These are phyloP conservation scores for Amanita polypyramis DNA, from an alignment of 768 basidiomycete genomes.

Conservation along the genomic window DNA sequence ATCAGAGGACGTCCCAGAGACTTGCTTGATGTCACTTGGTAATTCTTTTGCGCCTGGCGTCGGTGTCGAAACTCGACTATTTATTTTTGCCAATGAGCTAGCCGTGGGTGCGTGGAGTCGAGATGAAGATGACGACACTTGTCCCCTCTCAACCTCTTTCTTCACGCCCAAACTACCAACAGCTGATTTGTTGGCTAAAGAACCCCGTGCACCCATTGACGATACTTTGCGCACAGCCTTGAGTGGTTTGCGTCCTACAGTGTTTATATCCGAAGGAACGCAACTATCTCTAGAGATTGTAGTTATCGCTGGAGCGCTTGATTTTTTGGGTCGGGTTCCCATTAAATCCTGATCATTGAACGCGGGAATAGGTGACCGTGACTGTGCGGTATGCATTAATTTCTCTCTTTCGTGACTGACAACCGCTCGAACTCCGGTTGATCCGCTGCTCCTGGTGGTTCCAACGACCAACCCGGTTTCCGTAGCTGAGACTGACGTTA, in stretches of 20 bases:
- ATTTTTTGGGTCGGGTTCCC: neutral
- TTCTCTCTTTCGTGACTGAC: neutral
- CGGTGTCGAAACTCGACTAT: conserved; percentile 10
- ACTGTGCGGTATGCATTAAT: conserved; percentile 10
- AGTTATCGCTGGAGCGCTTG: neutral
- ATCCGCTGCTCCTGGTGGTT: neutral
- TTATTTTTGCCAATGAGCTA: conserved; percentile 60
- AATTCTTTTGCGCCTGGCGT: conserved; percentile 7
- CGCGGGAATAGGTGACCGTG: conserved; percentile 20
- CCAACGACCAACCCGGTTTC: neutral
- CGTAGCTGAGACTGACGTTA: neutral
- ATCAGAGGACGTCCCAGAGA: conserved; percentile 5
- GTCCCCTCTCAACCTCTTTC: conserved; percentile 13
- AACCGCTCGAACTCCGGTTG: neutral
- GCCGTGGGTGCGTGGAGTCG: conserved; percentile 67
- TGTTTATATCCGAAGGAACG: neutral
- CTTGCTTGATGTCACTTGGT: conserved; percentile 8
- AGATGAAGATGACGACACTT: conserved; percentile 20
- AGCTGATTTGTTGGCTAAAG: conserved; percentile 13
- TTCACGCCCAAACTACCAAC: conserved; percentile 26
- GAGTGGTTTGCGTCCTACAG: neutral
- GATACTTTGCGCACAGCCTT: no score
- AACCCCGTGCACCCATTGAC: conserved; percentile 15
- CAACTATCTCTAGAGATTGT: neutral
- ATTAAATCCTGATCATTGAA: conserved; percentile 5